phyloP scores from a whole-genome alignment of 352 stramenopile genomes.

The Globisporangium cederbergense region DNA sequence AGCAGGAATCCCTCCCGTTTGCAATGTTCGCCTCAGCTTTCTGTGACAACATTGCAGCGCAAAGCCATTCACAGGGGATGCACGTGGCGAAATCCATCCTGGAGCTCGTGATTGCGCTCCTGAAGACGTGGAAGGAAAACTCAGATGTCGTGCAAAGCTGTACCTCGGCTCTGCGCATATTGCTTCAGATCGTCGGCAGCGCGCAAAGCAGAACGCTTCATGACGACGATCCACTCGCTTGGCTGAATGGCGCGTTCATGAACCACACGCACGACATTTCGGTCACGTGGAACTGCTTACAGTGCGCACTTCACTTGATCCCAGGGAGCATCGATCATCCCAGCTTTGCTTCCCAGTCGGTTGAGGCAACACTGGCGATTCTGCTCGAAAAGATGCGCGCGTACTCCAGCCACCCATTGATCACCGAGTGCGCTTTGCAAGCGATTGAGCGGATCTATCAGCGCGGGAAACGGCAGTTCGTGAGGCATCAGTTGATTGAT shows the following conservation, averaged over 20 bases:
- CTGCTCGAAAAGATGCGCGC: neutral
- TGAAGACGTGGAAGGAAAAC: slow-evolving; percentile 12
- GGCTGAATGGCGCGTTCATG: slow-evolving; percentile 5
- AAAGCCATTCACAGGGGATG: neutral
- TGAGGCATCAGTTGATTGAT: slow-evolving; percentile 1
- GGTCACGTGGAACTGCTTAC: slow-evolving; percentile 5
- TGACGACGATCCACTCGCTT: neutral
- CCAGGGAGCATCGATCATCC: neutral
- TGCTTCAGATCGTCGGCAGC: neutral
- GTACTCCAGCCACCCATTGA: neutral
- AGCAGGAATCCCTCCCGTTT: slow-evolving; percentile 22
- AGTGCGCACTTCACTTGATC: slow-evolving; percentile 2
- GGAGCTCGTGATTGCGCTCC: slow-evolving; percentile 3
- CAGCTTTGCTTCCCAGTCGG: neutral
- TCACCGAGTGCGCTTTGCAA: slow-evolving; percentile 2
- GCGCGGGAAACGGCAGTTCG: neutral
- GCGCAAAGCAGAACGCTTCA: neutral
- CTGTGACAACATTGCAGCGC: slow-evolving; percentile 5
- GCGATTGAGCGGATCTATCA: slow-evolving; percentile 1
- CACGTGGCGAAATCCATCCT: neutral
- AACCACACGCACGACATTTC: slow-evolving; percentile 2
- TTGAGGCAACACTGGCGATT: neutral
- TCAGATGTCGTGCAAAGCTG: slow-evolving; percentile 5
- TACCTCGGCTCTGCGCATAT: neutral
- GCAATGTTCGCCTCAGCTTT: slow-evolving; percentile 8